Evolutionary conservation across 768 basidiomycete genomes (phyloP).

Genomic region (Crassisporium funariophilum): DNA sequence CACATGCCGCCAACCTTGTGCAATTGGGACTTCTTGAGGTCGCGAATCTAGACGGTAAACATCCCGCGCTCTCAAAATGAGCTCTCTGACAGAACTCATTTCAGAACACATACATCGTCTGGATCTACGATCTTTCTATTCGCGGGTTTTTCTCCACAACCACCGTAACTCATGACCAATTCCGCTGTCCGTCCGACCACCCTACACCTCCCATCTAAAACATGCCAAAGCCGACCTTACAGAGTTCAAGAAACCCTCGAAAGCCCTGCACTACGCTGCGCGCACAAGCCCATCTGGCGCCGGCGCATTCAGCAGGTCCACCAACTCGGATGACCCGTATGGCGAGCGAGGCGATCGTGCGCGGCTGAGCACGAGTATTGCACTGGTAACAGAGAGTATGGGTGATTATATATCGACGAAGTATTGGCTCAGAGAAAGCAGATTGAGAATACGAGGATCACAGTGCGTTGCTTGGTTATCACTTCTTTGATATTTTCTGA

Average conservation of each 20-base stretch:
- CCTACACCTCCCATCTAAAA: constrained; percentile 68
- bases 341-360: constrained; percentile 64
- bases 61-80: too few species aligned
- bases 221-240: constrained; percentile 71
- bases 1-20: too few species aligned
- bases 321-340: constrained; percentile 72
- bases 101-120: too few species aligned
- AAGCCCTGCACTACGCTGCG: constrained; percentile 69
- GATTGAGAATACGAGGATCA: constrained; percentile 86
- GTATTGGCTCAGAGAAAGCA: constrained; percentile 86
- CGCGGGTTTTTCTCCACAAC: too few species aligned
- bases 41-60: too few species aligned
- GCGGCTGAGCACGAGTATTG: constrained; percentile 79
- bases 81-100: too few species aligned
- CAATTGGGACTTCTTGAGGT: too few species aligned
- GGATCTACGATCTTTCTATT: too few species aligned
- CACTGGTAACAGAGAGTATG: constrained; percentile 90
- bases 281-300: constrained; percentile 66
- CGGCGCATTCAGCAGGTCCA: constrained; percentile 14
- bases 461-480: constrained; percentile 45
- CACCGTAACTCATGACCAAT: too few species aligned
- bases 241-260: constrained; percentile 75
- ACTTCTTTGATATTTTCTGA: not conserved
- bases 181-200: constrained; percentile 75
- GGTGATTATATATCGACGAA: constrained; percentile 86